Evolutionary conservation across 2,329 filamentous ascomycete species (phyloP), one percentile per base, ranked within the genome.

Genomic region (Pseudogymnoascus pannorum): DNA sequence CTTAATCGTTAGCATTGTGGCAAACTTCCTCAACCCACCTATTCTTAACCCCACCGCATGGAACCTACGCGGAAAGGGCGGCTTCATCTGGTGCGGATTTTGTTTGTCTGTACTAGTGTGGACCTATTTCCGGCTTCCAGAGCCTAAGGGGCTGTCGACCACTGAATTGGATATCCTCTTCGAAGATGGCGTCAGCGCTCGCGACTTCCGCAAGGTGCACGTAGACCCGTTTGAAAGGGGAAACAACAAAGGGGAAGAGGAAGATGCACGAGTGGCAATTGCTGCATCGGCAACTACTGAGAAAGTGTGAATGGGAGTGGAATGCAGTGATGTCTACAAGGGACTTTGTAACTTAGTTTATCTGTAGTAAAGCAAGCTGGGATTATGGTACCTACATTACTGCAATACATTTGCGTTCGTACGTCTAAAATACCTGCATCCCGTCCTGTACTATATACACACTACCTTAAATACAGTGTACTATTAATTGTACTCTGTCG

Each of bases 151-250:
- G 6, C 66, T 75, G 14, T 75, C 73, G 2, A 76, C 73, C 62
- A 72, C 70, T 33, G 76, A 78, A 66, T 62, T 78, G 16, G 76
- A 78, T 64, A 67, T 76, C 3, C 59, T 78, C 51, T 79, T 79
- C 65, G 70, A 73, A 61, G 68, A 71, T 51, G 70, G 68, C 18
- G 66, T 75, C 1, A 65, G 70, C 16, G 74, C 75, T 8, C 66
- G 73, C 16, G 72, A 75, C 51, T 77, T 73, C 72, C 81, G 84
- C 5, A 42, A 35, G 31, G 35, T 38, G n/a, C 8, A n/a, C 12
- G 57, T 59, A 24, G 36, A 59, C 20, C 9, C 22, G 35, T 59
- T 59, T 54, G 26, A 33, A 36, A 48, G 22, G 18, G 38, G 40
- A 44, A 44, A 44, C 22, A 44, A 14, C 11, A 44, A 44, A 44